Conservation (phyloP, 2,329 filamentous ascomycete genomes). For the Colletotrichum viniferum region DNA sequence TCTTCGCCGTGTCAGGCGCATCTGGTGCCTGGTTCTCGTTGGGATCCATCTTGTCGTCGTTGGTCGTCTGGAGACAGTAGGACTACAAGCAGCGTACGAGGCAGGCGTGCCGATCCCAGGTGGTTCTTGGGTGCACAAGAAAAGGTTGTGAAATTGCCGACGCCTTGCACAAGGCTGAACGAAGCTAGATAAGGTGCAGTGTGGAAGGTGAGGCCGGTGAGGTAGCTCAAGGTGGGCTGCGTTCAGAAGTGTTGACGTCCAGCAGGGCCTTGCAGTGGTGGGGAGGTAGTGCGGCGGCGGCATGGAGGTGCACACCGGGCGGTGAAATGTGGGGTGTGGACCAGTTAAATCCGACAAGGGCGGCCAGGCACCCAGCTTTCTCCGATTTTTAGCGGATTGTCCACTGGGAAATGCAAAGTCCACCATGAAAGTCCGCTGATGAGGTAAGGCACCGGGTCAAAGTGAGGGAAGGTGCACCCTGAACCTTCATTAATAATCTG, state of each 20-base stretch:
- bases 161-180: not conserved
- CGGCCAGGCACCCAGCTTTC: not conserved
- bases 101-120: not conserved
- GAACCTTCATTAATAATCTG: constrained; percentile 9
- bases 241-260: not conserved
- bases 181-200: not conserved
- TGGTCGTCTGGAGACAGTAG: not conserved
- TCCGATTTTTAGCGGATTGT: not conserved
- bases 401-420: not conserved
- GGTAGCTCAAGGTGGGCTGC: not conserved
- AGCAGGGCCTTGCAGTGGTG: constrained; percentile 1
- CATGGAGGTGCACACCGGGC: not conserved
- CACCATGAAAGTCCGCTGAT: constrained; percentile 11
- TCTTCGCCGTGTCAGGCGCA: constrained; percentile 62
- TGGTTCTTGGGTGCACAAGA: not conserved
- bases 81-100: not conserved
- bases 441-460: not conserved
- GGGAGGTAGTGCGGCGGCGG: not conserved
- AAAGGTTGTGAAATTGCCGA: not conserved
- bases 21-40: constrained; percentile 48
- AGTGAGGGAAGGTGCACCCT: not conserved
- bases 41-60: constrained; percentile 46
- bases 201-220: not conserved
- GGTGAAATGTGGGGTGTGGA: not conserved
- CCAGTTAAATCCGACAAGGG: constrained; percentile 11